Base-by-base conservation (phyloP, 805 yeast genomes). In the Suhomyces sp. region DNA sequence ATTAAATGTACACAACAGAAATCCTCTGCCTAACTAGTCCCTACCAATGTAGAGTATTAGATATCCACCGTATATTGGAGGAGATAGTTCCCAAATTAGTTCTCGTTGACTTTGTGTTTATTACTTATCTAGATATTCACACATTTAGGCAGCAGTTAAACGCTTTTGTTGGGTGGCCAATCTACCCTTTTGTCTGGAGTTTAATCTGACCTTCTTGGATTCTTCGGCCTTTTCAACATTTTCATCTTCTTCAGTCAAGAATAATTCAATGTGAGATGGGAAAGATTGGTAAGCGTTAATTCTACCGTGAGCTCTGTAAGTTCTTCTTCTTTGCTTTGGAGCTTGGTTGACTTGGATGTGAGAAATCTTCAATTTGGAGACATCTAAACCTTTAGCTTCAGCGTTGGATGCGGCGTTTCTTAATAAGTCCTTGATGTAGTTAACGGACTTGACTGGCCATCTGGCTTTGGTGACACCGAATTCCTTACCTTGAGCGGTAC, bases 221-320 rank as follows among this genome's bases (percentile, higher is more conserved):
- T 89, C 96, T 68, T 79, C 78, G 72, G 98, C 91, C 87, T 93
- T 94, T 73, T 86, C 91, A 77, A 94, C 90, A 72, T 81, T 84
- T 82, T 92, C 98, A 68, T 83, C 94, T 80, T 86, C 89, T 86
- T 94, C 99, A 73, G 97, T 88, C 70, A 94, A 83, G 75, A 90
- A 86, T 74, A 94, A 84, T 86, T 94, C 99, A 78, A 94, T 93
- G 89, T 94, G 99, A 73, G 96, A 92, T 77, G 99, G 99, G 71
- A 92, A 84, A 59, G 98, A 90, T 84, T 91, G 96, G 94, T 91
- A 94, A 72, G 97, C 96, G 83, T 93, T 94, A 78, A 91, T 90
- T 88, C 99, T 94, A 89, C 99, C 99, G 88, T 93, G 98, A 72
- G 99, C 99, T 88, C 99, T 92, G 97, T 84, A 94, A 74, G 99